Evolutionary conservation across 2,329 filamentous ascomycete genomes (phyloP).

Genomic region (Penicillium aurantiogriseum): DNA sequence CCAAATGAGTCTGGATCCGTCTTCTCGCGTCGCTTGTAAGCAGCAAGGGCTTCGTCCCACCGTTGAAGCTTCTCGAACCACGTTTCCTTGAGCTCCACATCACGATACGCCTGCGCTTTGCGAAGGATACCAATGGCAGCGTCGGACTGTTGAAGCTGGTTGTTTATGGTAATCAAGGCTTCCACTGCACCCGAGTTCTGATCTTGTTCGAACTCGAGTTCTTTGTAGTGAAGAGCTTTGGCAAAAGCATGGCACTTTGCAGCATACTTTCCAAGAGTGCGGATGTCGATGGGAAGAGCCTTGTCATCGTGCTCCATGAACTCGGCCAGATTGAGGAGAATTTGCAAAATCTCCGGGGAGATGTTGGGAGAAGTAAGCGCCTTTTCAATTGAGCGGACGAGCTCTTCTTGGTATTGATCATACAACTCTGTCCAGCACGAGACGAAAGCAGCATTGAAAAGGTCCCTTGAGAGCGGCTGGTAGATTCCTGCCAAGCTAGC

Average conservation of each 20-base stretch:
- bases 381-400: slow-evolving; percentile 92
- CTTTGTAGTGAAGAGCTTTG: slow-evolving; percentile 98
- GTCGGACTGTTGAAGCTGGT: slow-evolving; percentile 97
- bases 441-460: slow-evolving; percentile 98
- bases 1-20: slow-evolving; percentile 79
- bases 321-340: slow-evolving; percentile 91
- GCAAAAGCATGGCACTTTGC: slow-evolving; percentile 97
- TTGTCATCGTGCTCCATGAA: slow-evolving; percentile 99
- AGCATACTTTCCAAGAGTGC: slow-evolving; percentile 89
- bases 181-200: slow-evolving; percentile 95
- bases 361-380: slow-evolving; percentile 95
- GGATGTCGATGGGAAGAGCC: slow-evolving; percentile 93
- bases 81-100: slow-evolving; percentile 93
- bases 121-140: slow-evolving; percentile 96
- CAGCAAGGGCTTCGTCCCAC: slow-evolving; percentile 94
- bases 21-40: slow-evolving; percentile 82
- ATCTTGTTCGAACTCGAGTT: slow-evolving; percentile 95
- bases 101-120: slow-evolving; percentile 91
- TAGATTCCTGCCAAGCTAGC: slow-evolving; percentile 89
- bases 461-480: slow-evolving; percentile 81
- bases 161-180: slow-evolving; percentile 98
- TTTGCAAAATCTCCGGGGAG: slow-evolving; percentile 89
- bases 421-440: slow-evolving; percentile 99
- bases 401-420: slow-evolving; percentile 93
- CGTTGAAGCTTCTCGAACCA: slow-evolving; percentile 99